Evolutionary conservation across 2,329 filamentous ascomycete genomes (phyloP), one percentile per base, ranked within the genome.

Genomic region (Sarocladium strictum): DNA sequence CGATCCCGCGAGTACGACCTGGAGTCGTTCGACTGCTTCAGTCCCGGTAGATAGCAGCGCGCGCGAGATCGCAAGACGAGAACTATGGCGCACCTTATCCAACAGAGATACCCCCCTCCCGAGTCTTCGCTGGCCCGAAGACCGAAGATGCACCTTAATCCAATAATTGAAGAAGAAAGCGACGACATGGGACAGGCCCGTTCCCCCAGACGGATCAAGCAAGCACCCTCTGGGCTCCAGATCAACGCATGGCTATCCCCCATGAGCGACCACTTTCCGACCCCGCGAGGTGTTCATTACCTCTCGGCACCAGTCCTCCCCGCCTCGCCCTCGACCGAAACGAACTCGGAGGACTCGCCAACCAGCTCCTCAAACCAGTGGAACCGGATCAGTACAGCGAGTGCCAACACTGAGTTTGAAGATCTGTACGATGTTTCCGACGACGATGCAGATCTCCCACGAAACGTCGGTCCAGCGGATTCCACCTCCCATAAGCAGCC

Each of bases 401-500:
- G 86, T 60, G 81, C 83, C 62, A 78, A 79, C 58, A 89, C 82
- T 61, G 86, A 90, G 59, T 93, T 93, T 63, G 50, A 53, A 27
- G 90, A 95, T 63, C 74, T 96, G 50, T 96, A 96, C 69, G 89
- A 94, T 69, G 80, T 90, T 40, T 91, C 89, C 15, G 90, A 95
- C 60, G 84, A 90, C 54, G 90, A 96, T 62, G 78, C 81, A 9
- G 66, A 66, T 32, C 43, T 57, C 29, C 64, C 58, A 45, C 63
- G 63, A 19, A 38, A 19, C 29, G 24, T 41, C 15, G 32, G 15
- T 9, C 33, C 45, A n/a, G 17, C 32, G 17, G 26, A 14, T 10
- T 11, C 5, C 17, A 69, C 59, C 63, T 62, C 60, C 67, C 65
- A 51, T 60, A 64, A 66, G 62, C 62, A 74, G 63, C 65, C 68